Evolutionary conservation across 495 filamentous ascomycete species (phyloP).

Genomic region (Tuber melanosporum): DNA sequence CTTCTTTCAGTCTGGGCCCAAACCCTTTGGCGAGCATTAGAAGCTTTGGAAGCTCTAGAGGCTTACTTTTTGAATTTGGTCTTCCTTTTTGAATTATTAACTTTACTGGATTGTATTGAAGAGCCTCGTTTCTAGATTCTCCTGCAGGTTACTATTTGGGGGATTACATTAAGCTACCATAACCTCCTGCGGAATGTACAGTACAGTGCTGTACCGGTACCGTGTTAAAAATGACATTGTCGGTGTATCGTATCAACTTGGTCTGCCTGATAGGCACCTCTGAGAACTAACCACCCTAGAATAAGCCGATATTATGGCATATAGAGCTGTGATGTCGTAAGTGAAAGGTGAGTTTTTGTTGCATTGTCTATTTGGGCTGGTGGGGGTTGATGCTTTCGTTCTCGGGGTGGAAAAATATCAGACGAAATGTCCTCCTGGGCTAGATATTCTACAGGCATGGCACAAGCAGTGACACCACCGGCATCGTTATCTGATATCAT

Average conservation of each 20-base stretch:
- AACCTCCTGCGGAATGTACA: neutral
- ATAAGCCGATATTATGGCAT: neutral
- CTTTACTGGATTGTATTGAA: neutral
- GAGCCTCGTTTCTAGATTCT: neutral
- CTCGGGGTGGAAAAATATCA: too few species aligned
- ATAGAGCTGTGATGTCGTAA: too few species aligned
- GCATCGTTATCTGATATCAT: neutral
- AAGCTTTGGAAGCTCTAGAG: neutral
- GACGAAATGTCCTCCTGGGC: too few species aligned
- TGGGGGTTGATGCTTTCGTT: too few species aligned
- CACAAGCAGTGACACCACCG: neutral
- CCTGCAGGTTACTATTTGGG: neutral
- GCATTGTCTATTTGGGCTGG: neutral
- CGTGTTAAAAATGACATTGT: neutral
- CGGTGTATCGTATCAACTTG: neutral
- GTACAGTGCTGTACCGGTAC: neutral
- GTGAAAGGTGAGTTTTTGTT: too few species aligned
- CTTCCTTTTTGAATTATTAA: neutral
- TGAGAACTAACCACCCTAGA: neutral
- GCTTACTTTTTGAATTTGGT: neutral
- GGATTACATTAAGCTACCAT: neutral
- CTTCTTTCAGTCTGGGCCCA: neutral
- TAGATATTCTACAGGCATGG: neutral
- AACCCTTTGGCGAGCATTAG: neutral
- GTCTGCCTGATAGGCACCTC: neutral